Conservation (phyloP, 768 basidiomycete species). For the Dioszegia aurantiaca region DNA sequence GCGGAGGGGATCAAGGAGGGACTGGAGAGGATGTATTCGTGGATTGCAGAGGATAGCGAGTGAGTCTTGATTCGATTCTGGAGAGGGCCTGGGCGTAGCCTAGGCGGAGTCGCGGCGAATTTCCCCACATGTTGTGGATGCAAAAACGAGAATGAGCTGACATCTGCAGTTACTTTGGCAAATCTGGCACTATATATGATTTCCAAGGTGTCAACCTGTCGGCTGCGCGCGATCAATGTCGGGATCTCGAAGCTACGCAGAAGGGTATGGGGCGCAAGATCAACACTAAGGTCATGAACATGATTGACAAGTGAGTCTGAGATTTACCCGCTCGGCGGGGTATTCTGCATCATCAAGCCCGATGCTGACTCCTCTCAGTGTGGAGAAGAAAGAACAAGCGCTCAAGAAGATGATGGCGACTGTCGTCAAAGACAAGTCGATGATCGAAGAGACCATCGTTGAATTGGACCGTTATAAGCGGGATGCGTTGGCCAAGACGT, state of each 20-base stretch:
- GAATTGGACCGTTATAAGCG: conserved; percentile 92
- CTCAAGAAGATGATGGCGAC: conserved; percentile 82
- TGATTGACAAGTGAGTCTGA: conserved; percentile 78
- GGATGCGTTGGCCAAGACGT: conserved; percentile 87
- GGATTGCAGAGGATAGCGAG: conserved; percentile 87
- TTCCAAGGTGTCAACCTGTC: conserved; percentile 66
- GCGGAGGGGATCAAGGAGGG: conserved; percentile 59
- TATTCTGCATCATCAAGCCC: too few relatives aligned
- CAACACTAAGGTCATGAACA: conserved; percentile 90
- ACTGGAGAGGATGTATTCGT: conserved; percentile 77
- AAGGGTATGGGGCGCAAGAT: conserved; percentile 91
- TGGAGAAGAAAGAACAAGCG: conserved; percentile 87
- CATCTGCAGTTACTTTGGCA: conserved; percentile 74
- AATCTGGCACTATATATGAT: conserved; percentile 74
- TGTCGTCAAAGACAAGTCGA: conserved; percentile 86
- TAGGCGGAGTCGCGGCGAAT: conserved; percentile 1
- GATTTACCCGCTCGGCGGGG: too few relatives aligned
- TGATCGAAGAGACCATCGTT: conserved; percentile 89
- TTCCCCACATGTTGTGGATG: background rate
- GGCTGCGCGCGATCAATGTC: conserved; percentile 63
- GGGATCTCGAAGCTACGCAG: conserved; percentile 72
- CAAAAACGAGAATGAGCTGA: background rate
- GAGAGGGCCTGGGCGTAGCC: too few relatives aligned
- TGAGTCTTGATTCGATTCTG: too few relatives aligned
- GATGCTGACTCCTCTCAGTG: conserved; percentile 57